Evolutionary conservation across 352 stramenopile species (phyloP).

Genomic region (Phytophthora cajani): DNA sequence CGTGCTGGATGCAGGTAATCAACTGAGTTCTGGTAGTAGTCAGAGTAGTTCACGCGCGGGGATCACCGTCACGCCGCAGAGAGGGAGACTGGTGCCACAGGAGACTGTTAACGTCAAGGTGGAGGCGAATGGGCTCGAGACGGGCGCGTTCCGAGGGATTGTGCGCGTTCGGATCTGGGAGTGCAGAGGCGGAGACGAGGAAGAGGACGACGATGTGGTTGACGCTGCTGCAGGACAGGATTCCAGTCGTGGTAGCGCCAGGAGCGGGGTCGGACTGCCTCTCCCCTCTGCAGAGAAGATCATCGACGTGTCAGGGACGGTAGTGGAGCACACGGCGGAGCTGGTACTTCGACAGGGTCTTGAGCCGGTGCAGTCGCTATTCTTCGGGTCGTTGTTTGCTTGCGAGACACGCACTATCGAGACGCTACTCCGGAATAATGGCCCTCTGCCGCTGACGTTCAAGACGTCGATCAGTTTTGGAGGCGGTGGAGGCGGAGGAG

Average conservation of each 20-base stretch:
- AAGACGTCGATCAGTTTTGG: slow-evolving; percentile 63
- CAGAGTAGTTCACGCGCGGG: slow-evolving; percentile 3
- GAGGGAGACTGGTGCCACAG: slow-evolving; percentile 38
- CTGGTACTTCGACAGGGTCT: slow-evolving; percentile 61
- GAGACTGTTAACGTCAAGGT: slow-evolving; percentile 57
- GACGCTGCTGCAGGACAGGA: background rate
- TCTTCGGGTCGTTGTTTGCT: slow-evolving; percentile 78
- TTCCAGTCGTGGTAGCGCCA: background rate
- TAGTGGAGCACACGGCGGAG: slow-evolving; percentile 90
- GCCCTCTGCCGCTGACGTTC: slow-evolving; percentile 69
- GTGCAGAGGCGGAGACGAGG: slow-evolving; percentile 2
- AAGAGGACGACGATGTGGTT: slow-evolving; percentile 20
- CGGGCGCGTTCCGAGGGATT: slow-evolving; percentile 50
- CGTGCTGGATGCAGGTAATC: slow-evolving; percentile 37
- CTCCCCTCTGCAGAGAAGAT: slow-evolving; percentile 54
- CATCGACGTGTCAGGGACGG: slow-evolving; percentile 77
- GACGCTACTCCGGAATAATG: slow-evolving; percentile 82
- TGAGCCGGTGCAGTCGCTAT: slow-evolving; percentile 55
- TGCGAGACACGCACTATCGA: slow-evolving; percentile 66
- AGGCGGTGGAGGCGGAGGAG: slow-evolving; percentile 7
- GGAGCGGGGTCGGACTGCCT: background rate
- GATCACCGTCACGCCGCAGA: slow-evolving; percentile 41
- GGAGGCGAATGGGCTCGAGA: slow-evolving; percentile 44
- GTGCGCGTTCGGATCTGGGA: slow-evolving; percentile 58
- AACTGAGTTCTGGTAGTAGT: background rate